phyloP scores from a whole-genome alignment of 148 eudicot genomes.

The Polygonum aviculare region DNA sequence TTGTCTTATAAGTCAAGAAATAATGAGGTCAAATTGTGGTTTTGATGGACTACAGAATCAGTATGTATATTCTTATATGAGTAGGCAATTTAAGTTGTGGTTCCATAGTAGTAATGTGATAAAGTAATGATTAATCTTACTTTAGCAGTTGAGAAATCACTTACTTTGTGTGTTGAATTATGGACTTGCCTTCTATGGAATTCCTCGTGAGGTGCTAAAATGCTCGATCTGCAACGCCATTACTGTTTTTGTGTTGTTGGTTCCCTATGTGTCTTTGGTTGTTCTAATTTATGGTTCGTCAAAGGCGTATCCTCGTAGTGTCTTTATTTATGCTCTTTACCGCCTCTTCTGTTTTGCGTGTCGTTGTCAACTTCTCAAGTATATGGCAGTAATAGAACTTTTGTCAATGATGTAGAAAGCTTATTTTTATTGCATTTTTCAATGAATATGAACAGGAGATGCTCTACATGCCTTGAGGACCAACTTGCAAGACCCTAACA shows the following conservation, averaged over 20 bases:
- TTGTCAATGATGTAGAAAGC: background rate
- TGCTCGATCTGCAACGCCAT: background rate
- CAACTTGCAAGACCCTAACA: conserved; percentile 55
- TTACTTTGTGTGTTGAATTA: background rate
- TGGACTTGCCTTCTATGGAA: background rate
- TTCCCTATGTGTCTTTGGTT: background rate
- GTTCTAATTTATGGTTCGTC: background rate
- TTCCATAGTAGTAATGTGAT: background rate
- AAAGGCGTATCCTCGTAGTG: conserved; percentile 2
- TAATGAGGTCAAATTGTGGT: background rate
- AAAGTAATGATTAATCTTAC: background rate
- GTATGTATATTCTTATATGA: background rate
- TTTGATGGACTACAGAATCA: no score
- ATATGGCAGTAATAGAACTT: background rate
- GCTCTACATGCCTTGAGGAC: conserved; percentile 57
- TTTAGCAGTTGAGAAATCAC: background rate
- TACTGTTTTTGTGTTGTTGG: background rate
- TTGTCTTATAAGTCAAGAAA: background rate
- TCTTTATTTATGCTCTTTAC: background rate
- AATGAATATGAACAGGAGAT: conserved; percentile 36
- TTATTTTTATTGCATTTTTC: background rate
- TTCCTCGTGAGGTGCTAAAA: background rate
- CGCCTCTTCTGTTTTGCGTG: background rate
- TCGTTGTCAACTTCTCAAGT: background rate
- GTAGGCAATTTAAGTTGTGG: background rate